These are phyloP conservation scores for Candida succiphila DNA, from an alignment of 805 yeast species.

Conservation along the genomic window DNA sequence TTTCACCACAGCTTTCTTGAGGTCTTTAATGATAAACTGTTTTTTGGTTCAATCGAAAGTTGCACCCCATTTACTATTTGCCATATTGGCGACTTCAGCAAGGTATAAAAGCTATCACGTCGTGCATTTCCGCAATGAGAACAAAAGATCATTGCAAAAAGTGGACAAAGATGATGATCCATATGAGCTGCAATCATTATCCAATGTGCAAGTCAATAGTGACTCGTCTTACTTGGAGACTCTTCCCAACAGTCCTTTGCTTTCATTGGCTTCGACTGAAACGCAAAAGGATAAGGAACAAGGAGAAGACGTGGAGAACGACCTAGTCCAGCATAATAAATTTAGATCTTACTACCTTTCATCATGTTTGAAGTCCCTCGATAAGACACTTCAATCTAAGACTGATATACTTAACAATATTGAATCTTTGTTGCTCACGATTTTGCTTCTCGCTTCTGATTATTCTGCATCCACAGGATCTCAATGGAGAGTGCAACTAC, in stretches of 20 bases:
- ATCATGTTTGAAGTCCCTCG: slow-evolving; percentile 52
- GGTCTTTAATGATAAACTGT: slow-evolving; percentile 22
- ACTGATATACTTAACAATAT: slow-evolving; percentile 39
- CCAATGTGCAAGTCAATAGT: neutral
- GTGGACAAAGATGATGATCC: neutral
- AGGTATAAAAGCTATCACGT: slow-evolving; percentile 29
- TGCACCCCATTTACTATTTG: slow-evolving; percentile 58
- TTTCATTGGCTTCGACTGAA: neutral
- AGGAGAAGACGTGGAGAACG: slow-evolving; percentile 16
- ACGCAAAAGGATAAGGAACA: neutral
- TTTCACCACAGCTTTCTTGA: slow-evolving; percentile 23
- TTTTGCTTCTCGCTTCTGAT: slow-evolving; percentile 54
- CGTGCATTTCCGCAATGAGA: slow-evolving; percentile 4
- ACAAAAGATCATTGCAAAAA: too few species aligned
- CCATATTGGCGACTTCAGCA: slow-evolving; percentile 67
- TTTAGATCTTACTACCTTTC: slow-evolving; percentile 53
- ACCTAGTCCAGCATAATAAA: too few species aligned
- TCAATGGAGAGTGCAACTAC: slow-evolving; percentile 59
- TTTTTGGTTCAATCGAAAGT: slow-evolving; percentile 24
- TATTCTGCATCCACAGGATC: slow-evolving; percentile 49
- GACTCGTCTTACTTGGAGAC: neutral
- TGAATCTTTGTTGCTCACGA: slow-evolving; percentile 62
- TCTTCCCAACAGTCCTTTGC: neutral
- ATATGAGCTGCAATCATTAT: neutral
- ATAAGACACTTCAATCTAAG: slow-evolving; percentile 35